Conservation (phyloP, 768 basidiomycete species). For the Porphyrellus cyaneotinctus region DNA sequence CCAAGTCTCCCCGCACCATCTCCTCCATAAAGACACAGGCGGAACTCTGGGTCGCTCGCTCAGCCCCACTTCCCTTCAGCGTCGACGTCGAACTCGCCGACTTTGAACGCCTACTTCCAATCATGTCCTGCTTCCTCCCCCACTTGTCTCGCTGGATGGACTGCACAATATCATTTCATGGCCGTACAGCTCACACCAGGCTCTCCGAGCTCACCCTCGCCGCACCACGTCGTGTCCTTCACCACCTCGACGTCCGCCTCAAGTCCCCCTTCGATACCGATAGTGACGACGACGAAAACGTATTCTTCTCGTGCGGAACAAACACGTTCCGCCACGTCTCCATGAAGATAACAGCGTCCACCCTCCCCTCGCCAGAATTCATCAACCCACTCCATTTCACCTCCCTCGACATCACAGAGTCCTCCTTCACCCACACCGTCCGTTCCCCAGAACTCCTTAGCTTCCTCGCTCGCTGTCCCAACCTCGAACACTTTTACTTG, state of each 20-base stretch:
- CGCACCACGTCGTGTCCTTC: slow-evolving; percentile 20
- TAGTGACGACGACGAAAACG: slow-evolving; percentile 16
- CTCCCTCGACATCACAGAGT: slow-evolving; percentile 54
- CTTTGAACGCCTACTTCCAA: slow-evolving; percentile 52
- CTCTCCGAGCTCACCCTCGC: slow-evolving; percentile 22
- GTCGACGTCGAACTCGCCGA: slow-evolving; percentile 47
- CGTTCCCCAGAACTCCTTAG: slow-evolving; percentile 50
- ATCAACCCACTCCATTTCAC: slow-evolving; percentile 54
- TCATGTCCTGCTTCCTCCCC: slow-evolving; percentile 60
- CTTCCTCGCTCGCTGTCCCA: slow-evolving; percentile 60
- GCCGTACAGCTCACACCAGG: slow-evolving; percentile 26
- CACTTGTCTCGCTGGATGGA: slow-evolving; percentile 56
- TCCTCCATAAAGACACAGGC: slow-evolving; percentile 45
- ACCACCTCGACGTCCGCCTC: slow-evolving; percentile 28
- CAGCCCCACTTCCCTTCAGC: slow-evolving; percentile 51
- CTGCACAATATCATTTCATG: slow-evolving; percentile 42
- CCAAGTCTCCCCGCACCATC: slow-evolving; percentile 37
- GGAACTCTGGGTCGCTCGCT: slow-evolving; percentile 50
- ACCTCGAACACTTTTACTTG: slow-evolving; percentile 55
- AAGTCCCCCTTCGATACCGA: slow-evolving; percentile 22
- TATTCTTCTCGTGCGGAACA: slow-evolving; percentile 33
- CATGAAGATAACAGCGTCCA: slow-evolving; percentile 48
- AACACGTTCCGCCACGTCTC: slow-evolving; percentile 35
- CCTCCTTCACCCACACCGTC: slow-evolving; percentile 35
- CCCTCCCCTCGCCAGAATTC: slow-evolving; percentile 43